Evolutionary conservation across 2,329 filamentous ascomycete species (phyloP), one percentile per base, ranked within the genome.

Genomic region (Metarhizium album): DNA sequence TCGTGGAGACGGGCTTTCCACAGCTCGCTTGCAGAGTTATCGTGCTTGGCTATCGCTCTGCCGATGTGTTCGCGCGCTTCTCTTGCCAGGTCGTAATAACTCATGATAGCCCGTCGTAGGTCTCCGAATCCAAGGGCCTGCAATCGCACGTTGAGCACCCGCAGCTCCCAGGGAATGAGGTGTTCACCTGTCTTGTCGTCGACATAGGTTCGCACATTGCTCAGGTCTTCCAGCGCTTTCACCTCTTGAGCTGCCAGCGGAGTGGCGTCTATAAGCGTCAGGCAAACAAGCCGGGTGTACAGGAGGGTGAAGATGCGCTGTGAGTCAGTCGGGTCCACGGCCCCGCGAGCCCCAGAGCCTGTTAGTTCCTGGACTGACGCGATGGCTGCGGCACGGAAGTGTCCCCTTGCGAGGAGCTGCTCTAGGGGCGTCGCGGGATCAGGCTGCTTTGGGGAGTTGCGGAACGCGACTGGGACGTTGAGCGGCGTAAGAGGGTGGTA

Each of bases 91-190:
- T 95, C 90, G 63, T 95, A 95, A 64, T 95, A 88, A 43, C 86
- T 87, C 75, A 93, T 91, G 52, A 98, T 84, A 3, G 87, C 86
- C 54, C 90, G 78, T 4, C 91, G 78, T 47, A 84, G 80, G 67
- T 98, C 93, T 3, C 84, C 84, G 56, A 93, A 94, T 1, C 88
- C 89, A 45, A 95, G 78, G 0, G 87, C 88, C 58, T 95, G 88
- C 20, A 97, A 75, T 1, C 90, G 79, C 8, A 96, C 86, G 6
- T 85, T 83, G 16, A 97, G 75, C 2, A 96, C 78, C 6, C 93
- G 81, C 48, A 98, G 75, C 42, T 85, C 79, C 90, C 93, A 98
- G 0, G 91, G 91, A 0, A 91, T 86, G 0, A 95, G 75, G 62
- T 86, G 84, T 49, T 70, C 67, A 20, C 72, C 77, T 0, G 69